Conservation (phyloP, 352 stramenopile species). For the Pythium plurisporium region DNA sequence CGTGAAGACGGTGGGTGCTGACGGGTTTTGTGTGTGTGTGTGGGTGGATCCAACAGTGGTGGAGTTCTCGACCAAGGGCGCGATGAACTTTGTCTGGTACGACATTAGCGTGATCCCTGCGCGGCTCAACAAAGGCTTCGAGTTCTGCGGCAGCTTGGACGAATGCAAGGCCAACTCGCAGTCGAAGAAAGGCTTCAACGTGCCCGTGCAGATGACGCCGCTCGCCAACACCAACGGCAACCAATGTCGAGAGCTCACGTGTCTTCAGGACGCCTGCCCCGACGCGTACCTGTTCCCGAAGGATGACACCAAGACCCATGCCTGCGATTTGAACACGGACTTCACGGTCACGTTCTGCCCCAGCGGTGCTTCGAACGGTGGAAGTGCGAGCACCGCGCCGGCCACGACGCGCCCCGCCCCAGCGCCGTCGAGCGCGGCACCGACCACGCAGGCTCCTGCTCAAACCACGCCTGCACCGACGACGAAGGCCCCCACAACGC, state of each 20-base stretch:
- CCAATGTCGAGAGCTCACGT: slow-evolving; percentile 30
- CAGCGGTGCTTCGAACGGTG: slow-evolving; percentile 7
- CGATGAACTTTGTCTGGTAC: slow-evolving; percentile 36
- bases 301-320: slow-evolving; percentile 41
- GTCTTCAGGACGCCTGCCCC: slow-evolving; percentile 21
- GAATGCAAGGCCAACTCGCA: slow-evolving; percentile 23
- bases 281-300: slow-evolving; percentile 35
- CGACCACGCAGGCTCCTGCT: background rate
- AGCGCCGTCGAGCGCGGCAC: slow-evolving; percentile 14
- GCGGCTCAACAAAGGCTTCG: background rate
- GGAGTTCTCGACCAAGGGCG: slow-evolving; percentile 60
- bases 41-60: slow-evolving; percentile 43
- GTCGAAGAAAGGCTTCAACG: slow-evolving; percentile 26
- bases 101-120: slow-evolving; percentile 36
- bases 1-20: background rate
- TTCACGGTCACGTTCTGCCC: slow-evolving; percentile 37
- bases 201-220: slow-evolving; percentile 21
- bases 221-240: slow-evolving; percentile 5
- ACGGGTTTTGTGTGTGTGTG: no score
- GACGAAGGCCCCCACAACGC: background rate
- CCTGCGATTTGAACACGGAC: slow-evolving; percentile 27
- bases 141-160: slow-evolving; percentile 21
- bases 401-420: slow-evolving; percentile 14
- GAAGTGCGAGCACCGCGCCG: slow-evolving; percentile 8
- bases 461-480: slow-evolving; percentile 3